A percentile compares a stretch with the other conserved stretches of the same genome.
Evolutionary conservation across 1,139 yeast species (phyloP).

Genomic region (Taphrina populina): DNA sequence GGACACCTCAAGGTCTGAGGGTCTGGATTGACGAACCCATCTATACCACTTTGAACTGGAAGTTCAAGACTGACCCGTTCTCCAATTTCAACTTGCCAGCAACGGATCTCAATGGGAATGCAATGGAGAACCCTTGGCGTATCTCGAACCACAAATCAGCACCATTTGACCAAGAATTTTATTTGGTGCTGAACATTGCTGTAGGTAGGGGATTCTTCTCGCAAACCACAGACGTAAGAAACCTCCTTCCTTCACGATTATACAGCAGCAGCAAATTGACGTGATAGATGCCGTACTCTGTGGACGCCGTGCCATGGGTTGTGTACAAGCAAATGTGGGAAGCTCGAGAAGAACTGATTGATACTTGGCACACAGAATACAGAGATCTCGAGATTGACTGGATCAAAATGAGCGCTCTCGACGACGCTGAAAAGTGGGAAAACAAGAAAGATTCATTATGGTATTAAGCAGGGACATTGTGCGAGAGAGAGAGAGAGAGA

Average conservation of each 20-base stretch:
- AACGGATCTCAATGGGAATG: conserved; percentile 32
- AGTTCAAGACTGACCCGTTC: conserved; percentile 35
- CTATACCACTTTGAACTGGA: conserved; percentile 35
- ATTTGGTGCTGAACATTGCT: conserved; percentile 38
- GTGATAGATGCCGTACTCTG: conserved; percentile 6
- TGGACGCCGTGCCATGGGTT: conserved; percentile 15
- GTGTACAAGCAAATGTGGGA: conserved; percentile 31
- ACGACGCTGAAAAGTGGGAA: conserved; percentile 25
- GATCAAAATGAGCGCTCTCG: conserved; percentile 24
- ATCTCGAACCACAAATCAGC: conserved; percentile 34
- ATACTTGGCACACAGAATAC: conserved; percentile 14
- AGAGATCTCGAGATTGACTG: conserved; percentile 18
- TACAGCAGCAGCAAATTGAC: no score
- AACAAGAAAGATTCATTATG: not conserved
- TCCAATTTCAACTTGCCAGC: conserved; percentile 30
- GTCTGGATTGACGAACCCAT: conserved; percentile 38
- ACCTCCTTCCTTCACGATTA: not conserved
- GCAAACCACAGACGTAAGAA: conserved; percentile 22
- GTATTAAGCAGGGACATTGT: not conserved
- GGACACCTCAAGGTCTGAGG: conserved; percentile 37
- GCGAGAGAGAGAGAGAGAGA: no score
- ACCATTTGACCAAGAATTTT: conserved; percentile 39
- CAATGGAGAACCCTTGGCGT: conserved; percentile 33
- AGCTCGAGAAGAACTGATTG: conserved; percentile 3
- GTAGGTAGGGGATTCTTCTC: conserved; percentile 39